phyloP scores from a whole-genome alignment of 768 basidiomycete species.

The Phylloporus sp. region DNA sequence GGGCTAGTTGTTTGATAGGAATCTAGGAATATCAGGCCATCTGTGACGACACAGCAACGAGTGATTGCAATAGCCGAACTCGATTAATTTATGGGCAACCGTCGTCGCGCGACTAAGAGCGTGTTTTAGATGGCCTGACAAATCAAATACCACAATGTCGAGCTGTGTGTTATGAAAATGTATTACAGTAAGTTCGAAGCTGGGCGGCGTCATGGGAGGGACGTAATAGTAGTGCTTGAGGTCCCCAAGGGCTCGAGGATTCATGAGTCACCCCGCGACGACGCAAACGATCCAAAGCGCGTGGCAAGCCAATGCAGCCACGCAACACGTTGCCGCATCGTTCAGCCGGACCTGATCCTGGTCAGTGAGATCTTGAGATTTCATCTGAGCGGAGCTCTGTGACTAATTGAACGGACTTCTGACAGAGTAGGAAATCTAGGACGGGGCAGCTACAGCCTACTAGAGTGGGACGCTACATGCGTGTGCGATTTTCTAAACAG shows the following conservation, averaged over 20 bases:
- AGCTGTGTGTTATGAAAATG: slow-evolving; percentile 27
- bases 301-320: slow-evolving; percentile 24
- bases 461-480: no score
- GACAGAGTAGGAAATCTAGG: slow-evolving; percentile 28
- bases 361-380: slow-evolving; percentile 27
- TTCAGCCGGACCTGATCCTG: slow-evolving; percentile 32
- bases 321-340: slow-evolving; percentile 25
- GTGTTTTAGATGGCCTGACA: slow-evolving; percentile 29
- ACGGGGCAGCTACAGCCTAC: slow-evolving; percentile 25
- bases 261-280: slow-evolving; percentile 23
- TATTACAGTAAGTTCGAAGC: slow-evolving; percentile 24
- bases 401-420: slow-evolving; percentile 30
- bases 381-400: slow-evolving; percentile 30
- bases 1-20: slow-evolving; percentile 25
- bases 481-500: slow-evolving; percentile 17
- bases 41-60: slow-evolving; percentile 26
- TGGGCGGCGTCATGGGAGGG: slow-evolving; percentile 21
- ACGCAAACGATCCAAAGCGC: slow-evolving; percentile 17
- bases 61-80: slow-evolving; percentile 30
- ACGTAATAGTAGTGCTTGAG: slow-evolving; percentile 32
- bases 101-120: slow-evolving; percentile 21
- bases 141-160: slow-evolving; percentile 31
- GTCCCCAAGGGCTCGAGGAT: slow-evolving; percentile 17
- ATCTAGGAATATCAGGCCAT: slow-evolving; percentile 25
- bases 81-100: slow-evolving; percentile 31